Evolutionary conservation across 345 rosid species (phyloP), one percentile per base, ranked within the genome.

Genomic region (Raphanus raphanistrum): DNA sequence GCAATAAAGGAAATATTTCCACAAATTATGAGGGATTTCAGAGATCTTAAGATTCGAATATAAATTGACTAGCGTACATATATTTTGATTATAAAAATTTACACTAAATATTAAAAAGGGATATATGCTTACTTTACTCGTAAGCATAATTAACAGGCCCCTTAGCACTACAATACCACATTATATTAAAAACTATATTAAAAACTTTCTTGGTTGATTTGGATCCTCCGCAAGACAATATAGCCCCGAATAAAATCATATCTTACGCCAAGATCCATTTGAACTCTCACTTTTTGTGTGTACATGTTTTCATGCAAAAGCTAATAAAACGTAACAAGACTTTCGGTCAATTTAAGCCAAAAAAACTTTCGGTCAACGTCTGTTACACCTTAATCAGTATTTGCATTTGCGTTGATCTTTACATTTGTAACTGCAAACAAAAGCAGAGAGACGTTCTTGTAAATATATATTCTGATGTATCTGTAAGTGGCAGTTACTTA

Each of bases 181-280:
- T 35, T 38, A 29, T 17, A 55, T 27, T 66, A 35, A 65, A 52
- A 33, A 29, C 1, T 38, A 29, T 17, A 55, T 27, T 66, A 35
- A 65, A 52, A 33, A 29, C 1, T 0, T 13, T 74, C 27, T 4
- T 52, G 57, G 63, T 54, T 65, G 21, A 36, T 55, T 36, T 35
- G 57, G 50, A 74, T 64, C 17, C 65, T 65, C 38, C 55, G 17
- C 32, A 63, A 13, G 76, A 73, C 58, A 28, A 27, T 15, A 26
- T 38, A 72, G 45, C 48, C 32, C 12, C 59, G 10, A 45, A 62
- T 27, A 25, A 6, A 25, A 11, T 21, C 13, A 32, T 55, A 35
- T 55, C 35, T 70, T 70, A 60, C 6, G 50, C 12, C 17, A 55
- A 41, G 27, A 71, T 10, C 41, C 12, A 29, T 12, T 16, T 60